Conservation (phyloP, 2,329 filamentous ascomycete genomes). For the Venturia pyrina region DNA sequence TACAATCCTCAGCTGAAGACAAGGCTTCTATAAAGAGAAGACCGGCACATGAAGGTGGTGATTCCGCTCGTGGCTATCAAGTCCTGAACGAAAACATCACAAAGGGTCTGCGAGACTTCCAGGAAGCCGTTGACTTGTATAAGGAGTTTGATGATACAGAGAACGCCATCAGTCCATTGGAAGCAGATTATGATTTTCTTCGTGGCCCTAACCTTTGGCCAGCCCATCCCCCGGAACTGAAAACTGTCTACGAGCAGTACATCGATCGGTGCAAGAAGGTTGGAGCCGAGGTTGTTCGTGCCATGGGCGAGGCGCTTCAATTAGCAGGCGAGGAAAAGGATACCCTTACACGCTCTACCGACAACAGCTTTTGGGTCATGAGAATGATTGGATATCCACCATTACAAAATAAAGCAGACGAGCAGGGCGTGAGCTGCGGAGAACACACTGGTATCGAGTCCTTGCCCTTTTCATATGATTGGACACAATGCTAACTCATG, state of each 20-base stretch:
- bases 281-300: conserved; percentile 25
- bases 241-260: conserved; percentile 24
- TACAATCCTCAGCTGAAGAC: conserved; percentile 17
- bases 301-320: conserved; percentile 29
- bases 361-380: conserved; percentile 30
- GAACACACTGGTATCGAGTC: conserved; percentile 19
- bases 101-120: conserved; percentile 24
- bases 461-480: background rate
- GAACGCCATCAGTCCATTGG: conserved; percentile 15
- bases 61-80: conserved; percentile 29
- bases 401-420: conserved; percentile 14
- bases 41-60: conserved; percentile 25
- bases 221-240: conserved; percentile 20
- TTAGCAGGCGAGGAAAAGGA: conserved; percentile 23
- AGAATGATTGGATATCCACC: conserved; percentile 30
- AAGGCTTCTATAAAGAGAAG: conserved; percentile 27
- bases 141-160: conserved; percentile 24
- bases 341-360: conserved; percentile 24
- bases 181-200: conserved; percentile 21
- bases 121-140: conserved; percentile 32
- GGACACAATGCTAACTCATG: background rate
- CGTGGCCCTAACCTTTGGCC: conserved; percentile 37
- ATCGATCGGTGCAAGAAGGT: conserved; percentile 22
- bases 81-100: conserved; percentile 29
- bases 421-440: conserved; percentile 27